phyloP scores from a whole-genome alignment of 345 rosid genomes.

The Eucalyptus albens region DNA sequence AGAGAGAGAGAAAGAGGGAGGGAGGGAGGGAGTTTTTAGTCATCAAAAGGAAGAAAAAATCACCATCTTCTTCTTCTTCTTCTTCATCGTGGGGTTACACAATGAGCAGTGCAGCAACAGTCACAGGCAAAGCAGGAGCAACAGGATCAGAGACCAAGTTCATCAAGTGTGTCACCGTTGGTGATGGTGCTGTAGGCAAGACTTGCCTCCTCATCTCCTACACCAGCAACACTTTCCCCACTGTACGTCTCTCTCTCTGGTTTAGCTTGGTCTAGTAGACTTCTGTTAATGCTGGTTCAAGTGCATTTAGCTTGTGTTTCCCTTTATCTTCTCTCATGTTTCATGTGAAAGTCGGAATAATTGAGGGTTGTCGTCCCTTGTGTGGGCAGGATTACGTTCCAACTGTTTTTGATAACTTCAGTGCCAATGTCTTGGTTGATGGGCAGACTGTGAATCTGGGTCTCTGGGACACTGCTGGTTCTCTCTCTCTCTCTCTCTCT shows the following conservation, averaged over 20 bases:
- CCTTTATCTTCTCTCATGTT: neutral
- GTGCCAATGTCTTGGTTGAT: conserved; percentile 87
- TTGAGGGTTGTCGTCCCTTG: neutral
- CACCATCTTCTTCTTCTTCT: neutral
- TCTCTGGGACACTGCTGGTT: conserved; percentile 95
- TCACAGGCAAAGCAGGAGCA: neutral
- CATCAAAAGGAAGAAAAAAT: too few species aligned
- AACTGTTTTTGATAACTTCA: conserved; percentile 74
- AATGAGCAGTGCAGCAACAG: neutral
- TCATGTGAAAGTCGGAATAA: neutral
- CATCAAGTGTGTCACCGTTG: conserved; percentile 88
- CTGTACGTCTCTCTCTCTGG: conserved; percentile 13
- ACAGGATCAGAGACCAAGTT: conserved; percentile 41
- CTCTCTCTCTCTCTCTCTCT: neutral
- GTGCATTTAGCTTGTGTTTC: neutral
- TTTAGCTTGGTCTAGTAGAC: neutral
- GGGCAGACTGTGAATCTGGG: conserved; percentile 79
- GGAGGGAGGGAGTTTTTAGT: neutral
- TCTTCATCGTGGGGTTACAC: neutral
- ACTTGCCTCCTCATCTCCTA: conserved; percentile 87
- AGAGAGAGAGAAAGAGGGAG: neutral
- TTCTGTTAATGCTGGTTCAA: neutral
- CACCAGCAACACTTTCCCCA: conserved; percentile 84
- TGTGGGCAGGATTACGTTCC: conserved; percentile 29
- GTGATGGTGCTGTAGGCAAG: conserved; percentile 94